phyloP scores from a whole-genome alignment of 2,329 filamentous ascomycete genomes.

The Chalaropsis thielavioides region DNA sequence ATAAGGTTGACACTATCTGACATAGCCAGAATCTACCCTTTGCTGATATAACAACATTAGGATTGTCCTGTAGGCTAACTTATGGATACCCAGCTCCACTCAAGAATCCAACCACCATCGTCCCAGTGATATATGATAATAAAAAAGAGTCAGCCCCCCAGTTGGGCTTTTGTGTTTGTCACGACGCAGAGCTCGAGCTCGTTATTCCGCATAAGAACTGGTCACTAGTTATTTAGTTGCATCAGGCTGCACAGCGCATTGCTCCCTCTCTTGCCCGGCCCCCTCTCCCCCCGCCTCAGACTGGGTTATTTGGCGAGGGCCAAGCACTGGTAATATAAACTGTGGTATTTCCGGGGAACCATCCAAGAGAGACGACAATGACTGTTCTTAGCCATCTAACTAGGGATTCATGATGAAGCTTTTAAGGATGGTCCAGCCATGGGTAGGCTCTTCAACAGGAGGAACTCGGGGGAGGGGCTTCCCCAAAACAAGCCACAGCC shows the following conservation, averaged over 20 bases:
- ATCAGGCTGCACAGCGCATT: neutral
- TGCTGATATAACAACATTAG: too few species aligned
- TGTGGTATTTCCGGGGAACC: constrained; percentile 5
- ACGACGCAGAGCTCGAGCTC: neutral
- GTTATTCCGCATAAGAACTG: too few species aligned
- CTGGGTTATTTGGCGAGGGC: neutral
- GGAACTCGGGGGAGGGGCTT: too few species aligned
- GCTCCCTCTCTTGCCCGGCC: neutral
- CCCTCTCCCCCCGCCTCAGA: neutral
- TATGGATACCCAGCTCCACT: too few species aligned
- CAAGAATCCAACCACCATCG: too few species aligned
- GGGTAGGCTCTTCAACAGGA: neutral
- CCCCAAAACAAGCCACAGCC: too few species aligned
- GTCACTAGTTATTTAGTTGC: neutral
- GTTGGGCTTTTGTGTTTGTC: neutral
- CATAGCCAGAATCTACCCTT: too few species aligned
- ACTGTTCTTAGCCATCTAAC: neutral
- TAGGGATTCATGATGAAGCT: neutral
- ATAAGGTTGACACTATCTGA: too few species aligned
- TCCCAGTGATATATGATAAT: too few species aligned
- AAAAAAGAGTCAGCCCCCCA: too few species aligned
- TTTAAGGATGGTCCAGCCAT: neutral
- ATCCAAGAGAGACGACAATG: neutral
- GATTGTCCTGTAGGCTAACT: too few species aligned
- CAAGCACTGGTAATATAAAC: neutral